Evolutionary conservation across 2,329 filamentous ascomycete species (phyloP).

Genomic region (Dactylellina leptospora): DNA sequence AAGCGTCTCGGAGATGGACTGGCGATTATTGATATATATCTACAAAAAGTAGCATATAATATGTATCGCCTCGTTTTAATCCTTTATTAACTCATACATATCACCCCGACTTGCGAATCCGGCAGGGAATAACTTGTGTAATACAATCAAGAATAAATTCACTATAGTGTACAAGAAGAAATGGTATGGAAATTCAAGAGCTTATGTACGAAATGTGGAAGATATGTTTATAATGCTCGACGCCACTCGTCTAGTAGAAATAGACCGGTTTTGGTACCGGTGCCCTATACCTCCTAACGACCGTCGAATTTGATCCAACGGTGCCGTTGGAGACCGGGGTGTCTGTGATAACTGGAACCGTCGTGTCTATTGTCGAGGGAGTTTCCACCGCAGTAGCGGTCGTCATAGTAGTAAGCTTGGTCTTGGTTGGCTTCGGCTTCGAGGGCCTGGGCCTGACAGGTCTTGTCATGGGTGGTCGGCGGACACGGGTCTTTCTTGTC

Average conservation of each 20-base stretch:
- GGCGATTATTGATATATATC: too few relatives aligned
- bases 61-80: too few relatives aligned
- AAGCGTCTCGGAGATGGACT: slow-evolving; percentile 16
- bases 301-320: slow-evolving; percentile 16
- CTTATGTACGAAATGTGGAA: background rate
- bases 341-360: background rate
- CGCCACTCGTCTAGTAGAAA: background rate
- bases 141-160: background rate
- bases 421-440: slow-evolving; percentile 1
- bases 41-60: too few relatives aligned
- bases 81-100: too few relatives aligned
- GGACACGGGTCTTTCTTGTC: background rate
- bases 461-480: too few relatives aligned
- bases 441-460: slow-evolving; percentile 13
- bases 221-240: background rate
- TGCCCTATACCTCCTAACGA: slow-evolving; percentile 28
- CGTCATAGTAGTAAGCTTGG: background rate
- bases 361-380: background rate
- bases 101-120: too few relatives aligned
- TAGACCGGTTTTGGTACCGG: slow-evolving; percentile 27
- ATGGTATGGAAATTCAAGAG: background rate
- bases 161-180: background rate
- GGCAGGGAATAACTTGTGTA: too few relatives aligned
- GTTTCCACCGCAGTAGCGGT: background rate
- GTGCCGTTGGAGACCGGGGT: slow-evolving; percentile 29